A percentile compares a stretch with the other conserved stretches of the same genome.
These are phyloP conservation scores for Vaccinium darrowii DNA, from an alignment of 148 eudicot genomes.

Conservation along the genomic window DNA sequence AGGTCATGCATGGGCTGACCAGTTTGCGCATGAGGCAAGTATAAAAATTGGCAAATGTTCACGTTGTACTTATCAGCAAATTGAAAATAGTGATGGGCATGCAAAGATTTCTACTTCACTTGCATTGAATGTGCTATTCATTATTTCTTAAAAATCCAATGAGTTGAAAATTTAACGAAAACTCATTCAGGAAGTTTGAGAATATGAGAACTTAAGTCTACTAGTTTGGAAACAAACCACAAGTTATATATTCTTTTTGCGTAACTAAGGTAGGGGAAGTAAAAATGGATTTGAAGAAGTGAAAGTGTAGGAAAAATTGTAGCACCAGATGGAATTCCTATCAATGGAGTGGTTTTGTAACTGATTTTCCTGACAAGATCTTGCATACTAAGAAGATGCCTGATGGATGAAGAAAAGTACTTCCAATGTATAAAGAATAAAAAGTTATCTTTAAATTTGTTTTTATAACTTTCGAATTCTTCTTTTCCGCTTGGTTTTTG, in stretches of 20 bases:
- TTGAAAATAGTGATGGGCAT: neutral
- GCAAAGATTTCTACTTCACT: neutral
- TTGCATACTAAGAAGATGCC: neutral
- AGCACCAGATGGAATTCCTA: neutral
- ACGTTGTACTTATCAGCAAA: neutral
- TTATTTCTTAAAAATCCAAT: neutral
- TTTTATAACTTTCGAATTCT: neutral
- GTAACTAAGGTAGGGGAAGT: neutral
- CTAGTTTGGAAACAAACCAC: neutral
- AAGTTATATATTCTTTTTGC: neutral
- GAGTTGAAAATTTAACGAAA: neutral
- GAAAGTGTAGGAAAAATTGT: neutral
- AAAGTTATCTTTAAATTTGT: neutral
- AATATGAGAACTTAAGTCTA: neutral
- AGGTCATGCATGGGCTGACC: constrained; percentile 74
- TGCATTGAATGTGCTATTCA: neutral
- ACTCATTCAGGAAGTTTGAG: neutral
- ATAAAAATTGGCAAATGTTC: neutral
- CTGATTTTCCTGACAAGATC: neutral
- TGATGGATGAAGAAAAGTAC: neutral
- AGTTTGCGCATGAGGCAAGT: constrained; percentile 70
- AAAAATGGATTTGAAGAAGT: neutral
- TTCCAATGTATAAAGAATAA: neutral
- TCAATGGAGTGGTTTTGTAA: neutral
- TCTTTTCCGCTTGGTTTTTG: neutral